Percentiles rank a stretch among this genome's conserved stretches.
phyloP scores from a whole-genome alignment of 2,329 filamentous ascomycete genomes.

The Exophiala aquamarina region DNA sequence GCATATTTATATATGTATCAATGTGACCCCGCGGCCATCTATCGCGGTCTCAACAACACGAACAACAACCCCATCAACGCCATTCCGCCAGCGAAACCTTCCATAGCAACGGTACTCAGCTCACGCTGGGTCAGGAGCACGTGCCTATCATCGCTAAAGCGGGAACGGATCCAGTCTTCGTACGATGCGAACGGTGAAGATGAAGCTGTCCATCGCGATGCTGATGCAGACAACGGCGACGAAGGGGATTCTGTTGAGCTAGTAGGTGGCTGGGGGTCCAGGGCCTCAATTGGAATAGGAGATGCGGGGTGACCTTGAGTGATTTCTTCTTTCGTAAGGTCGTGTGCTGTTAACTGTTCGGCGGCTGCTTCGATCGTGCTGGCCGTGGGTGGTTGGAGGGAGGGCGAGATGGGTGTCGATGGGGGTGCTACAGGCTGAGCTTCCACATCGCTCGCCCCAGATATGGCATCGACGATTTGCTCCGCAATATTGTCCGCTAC shows the following conservation, averaged over 20 bases:
- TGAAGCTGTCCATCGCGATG: constrained; percentile 22
- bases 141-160: constrained; percentile 62
- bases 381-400: no score
- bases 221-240: constrained; percentile 22
- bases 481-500: constrained; percentile 23
- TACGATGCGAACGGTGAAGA: constrained; percentile 43
- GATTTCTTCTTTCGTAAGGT: constrained; percentile 11
- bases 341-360: constrained; percentile 11
- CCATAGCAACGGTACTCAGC: constrained; percentile 66
- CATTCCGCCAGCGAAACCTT: constrained; percentile 68
- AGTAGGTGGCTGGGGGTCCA: background rate
- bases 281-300: constrained; percentile 7
- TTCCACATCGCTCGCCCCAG: constrained; percentile 11
- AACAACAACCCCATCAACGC: constrained; percentile 56
- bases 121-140: constrained; percentile 68
- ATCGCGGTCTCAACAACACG: constrained; percentile 50
- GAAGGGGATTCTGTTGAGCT: constrained; percentile 3
- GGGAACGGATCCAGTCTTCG: constrained; percentile 53
- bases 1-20: constrained; percentile 4
- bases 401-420: no score
- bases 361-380: constrained; percentile 17
- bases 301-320: background rate
- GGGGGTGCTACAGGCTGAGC: background rate
- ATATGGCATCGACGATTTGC: constrained; percentile 21
- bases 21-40: background rate